Evolutionary conservation across 1,284 basidiomycete species (phyloP).

Genomic region (Puccinia horiana): DNA sequence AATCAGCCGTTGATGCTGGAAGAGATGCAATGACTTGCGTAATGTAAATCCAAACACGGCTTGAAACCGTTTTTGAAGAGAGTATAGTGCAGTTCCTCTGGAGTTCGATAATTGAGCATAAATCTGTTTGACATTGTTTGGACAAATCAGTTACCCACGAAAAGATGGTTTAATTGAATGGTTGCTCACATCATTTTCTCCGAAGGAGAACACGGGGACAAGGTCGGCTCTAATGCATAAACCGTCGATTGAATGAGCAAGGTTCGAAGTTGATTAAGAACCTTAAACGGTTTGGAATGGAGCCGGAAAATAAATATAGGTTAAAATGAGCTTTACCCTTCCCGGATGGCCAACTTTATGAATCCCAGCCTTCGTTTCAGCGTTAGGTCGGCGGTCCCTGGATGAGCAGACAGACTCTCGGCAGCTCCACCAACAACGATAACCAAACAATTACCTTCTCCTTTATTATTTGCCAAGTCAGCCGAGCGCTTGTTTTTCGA

Average conservation of each 20-base stretch:
- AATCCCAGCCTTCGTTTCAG: slow-evolving; percentile 69
- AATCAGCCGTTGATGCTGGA: slow-evolving; percentile 63
- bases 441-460: slow-evolving; percentile 73
- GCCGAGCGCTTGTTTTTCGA: slow-evolving; percentile 35
- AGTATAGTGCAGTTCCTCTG: slow-evolving; percentile 83
- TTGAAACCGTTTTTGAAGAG: slow-evolving; percentile 85
- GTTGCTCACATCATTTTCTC: slow-evolving; percentile 88
- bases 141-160: not conserved
- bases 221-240: slow-evolving; percentile 67
- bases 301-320: not conserved
- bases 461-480: slow-evolving; percentile 60
- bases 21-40: slow-evolving; percentile 71
- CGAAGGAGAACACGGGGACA: slow-evolving; percentile 93
- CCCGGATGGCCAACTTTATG: slow-evolving; percentile 91
- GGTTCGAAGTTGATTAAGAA: not conserved
- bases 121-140: slow-evolving; percentile 11
- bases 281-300: slow-evolving; percentile 23
- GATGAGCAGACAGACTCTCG: slow-evolving; percentile 87
- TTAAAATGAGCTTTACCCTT: slow-evolving; percentile 67
- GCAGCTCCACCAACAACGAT: slow-evolving; percentile 97
- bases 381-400: slow-evolving; percentile 92
- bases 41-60: slow-evolving; percentile 90
- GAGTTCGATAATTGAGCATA: slow-evolving; percentile 66
- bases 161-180: slow-evolving; percentile 1
- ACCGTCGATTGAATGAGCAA: not conserved